Evolutionary conservation across 106 monocot species (phyloP).

Genomic region (Platanthera zijinensis): DNA sequence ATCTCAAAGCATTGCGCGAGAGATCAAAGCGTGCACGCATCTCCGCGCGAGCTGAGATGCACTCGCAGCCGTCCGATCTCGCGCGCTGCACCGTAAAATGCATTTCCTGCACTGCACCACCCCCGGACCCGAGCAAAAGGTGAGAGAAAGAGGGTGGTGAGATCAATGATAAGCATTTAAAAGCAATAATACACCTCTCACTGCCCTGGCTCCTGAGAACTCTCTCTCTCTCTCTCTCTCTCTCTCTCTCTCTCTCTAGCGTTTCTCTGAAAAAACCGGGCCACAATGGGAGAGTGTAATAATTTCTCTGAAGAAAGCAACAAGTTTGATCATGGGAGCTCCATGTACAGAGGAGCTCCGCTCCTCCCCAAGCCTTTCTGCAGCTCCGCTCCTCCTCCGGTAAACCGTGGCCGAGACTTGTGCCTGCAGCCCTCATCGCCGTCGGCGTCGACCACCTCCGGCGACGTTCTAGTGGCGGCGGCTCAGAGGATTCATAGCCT

Average conservation of each 20-base stretch:
- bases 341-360: not conserved
- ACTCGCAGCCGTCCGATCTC: no score
- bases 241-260: not conserved
- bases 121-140: no score
- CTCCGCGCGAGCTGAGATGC: no score
- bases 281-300: not conserved
- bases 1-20: no score
- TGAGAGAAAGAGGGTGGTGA: no score
- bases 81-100: no score
- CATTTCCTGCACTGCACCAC: no score
- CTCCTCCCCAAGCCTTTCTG: not conserved
- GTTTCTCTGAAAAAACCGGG: not conserved
- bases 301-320: conserved; percentile 2
- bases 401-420: not conserved
- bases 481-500: conserved; percentile 27
- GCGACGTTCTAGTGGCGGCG: not conserved
- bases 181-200: no score
- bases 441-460: conserved; percentile 6
- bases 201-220: no score
- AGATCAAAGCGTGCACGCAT: no score
- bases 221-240: no score
- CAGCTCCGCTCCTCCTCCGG: not conserved
- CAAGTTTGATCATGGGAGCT: not conserved
- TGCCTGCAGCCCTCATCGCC: not conserved
- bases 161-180: no score